Evolutionary conservation across 169 alveolate genomes (phyloP).

Genomic region (Plasmodium gaboni): DNA sequence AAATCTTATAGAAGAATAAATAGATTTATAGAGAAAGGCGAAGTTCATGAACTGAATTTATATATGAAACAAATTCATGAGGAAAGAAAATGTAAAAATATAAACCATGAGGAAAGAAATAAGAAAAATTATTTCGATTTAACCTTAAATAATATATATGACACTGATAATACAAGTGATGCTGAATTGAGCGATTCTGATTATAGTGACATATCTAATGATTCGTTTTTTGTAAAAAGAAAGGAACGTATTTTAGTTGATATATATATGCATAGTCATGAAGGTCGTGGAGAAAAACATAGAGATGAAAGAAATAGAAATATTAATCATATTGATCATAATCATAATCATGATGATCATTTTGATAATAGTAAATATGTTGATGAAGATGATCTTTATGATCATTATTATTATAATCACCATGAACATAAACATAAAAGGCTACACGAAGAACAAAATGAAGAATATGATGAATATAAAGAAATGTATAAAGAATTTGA

Average conservation of each 20-base stretch:
- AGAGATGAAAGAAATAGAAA: constrained; percentile 1
- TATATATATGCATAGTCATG: background rate
- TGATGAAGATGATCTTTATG: constrained; percentile 14
- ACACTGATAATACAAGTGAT: constrained; percentile 64
- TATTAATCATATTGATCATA: background rate
- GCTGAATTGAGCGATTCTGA: constrained; percentile 25
- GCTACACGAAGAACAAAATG: background rate
- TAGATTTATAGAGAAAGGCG: background rate
- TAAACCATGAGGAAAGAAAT: background rate
- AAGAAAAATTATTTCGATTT: constrained; percentile 27
- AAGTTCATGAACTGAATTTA: background rate
- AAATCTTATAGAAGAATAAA: background rate
- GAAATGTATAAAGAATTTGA: constrained; percentile 18
- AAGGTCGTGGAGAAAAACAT: background rate
- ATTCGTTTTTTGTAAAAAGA: constrained; percentile 38
- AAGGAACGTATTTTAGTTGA: background rate
- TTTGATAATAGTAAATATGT: constrained; percentile 4
- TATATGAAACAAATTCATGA: background rate
- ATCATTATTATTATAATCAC: background rate
- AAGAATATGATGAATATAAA: background rate
- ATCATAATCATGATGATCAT: constrained; percentile 15
- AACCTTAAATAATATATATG: constrained; percentile 58
- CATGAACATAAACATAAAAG: constrained; percentile 9
- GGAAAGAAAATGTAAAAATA: background rate
- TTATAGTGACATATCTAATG: constrained; percentile 59